Evolutionary conservation across 2,329 filamentous ascomycete species (phyloP), one percentile per base, ranked within the genome.

Genomic region (Penicillium sp.): DNA sequence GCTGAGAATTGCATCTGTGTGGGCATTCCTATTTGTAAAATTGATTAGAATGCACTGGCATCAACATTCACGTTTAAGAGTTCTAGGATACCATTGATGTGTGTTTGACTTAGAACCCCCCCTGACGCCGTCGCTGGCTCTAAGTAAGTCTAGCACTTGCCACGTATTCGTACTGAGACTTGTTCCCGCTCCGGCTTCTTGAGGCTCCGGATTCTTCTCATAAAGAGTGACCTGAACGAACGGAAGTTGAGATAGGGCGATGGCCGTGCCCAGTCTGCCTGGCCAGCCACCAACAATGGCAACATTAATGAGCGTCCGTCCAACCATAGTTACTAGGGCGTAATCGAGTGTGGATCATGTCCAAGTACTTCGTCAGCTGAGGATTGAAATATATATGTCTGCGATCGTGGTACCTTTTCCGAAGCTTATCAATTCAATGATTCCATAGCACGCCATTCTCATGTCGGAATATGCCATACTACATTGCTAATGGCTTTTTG

Each of bases 121-220:
- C 35, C 69, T 78, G 1, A 79, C 71, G 12, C 61, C 64, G 49
- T 79, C 74, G 4, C 77, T 79, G 1, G 78, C 80, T 10, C 80
- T 82, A 2, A 84, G 72, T 30, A 83, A 65, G 50, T 80, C 80
- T 17, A 84, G 69, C 5, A 83, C 78, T 49, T 76, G 81, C 82
- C 81, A 84, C 15, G 77, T 78, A 66, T 84, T 83, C 8, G 76
- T 72, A 1, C 78, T 76, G 17, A 84, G 79, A 50, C 75, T 78
- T 58, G 84, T 82, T 0, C 82, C 82, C 0, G 81, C 81, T 0
- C 82, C 82, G 5, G 82, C 78, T 65, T 84, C 82, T 35, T 80
- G 71, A n/a, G 84, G 68, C 19, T 79, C 71, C 7, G 64, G 73
- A 1, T 80, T 80, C 59, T 83, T 77, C 61, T 84, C 82, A 56